These are phyloP conservation scores for Pseudozyma pruni DNA, from an alignment of 1,284 basidiomycete species.

Conservation along the genomic window DNA sequence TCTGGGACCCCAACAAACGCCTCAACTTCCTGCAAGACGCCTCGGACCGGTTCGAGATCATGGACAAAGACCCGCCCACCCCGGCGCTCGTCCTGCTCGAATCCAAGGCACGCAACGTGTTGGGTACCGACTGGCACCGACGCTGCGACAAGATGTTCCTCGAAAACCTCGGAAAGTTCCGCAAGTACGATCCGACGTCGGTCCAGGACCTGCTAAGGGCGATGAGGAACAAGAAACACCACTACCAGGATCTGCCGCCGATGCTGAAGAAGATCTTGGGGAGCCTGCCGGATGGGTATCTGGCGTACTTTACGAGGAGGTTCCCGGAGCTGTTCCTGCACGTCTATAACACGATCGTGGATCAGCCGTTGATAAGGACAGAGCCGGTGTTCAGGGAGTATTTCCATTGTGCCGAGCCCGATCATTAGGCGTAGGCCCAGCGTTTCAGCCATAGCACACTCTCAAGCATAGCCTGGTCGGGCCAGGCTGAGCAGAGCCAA, in stretches of 20 bases:
- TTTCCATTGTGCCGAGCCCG: constrained; percentile 50
- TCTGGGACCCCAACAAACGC: constrained; percentile 88
- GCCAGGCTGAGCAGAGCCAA: not conserved
- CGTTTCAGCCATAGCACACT: not conserved
- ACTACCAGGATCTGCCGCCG: constrained; percentile 94
- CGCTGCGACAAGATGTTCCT: constrained; percentile 88
- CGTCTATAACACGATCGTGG: constrained; percentile 81
- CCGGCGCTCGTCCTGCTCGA: constrained; percentile 81
- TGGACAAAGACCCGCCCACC: constrained; percentile 83
- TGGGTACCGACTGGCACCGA: constrained; percentile 81
- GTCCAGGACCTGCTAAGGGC: constrained; percentile 92
- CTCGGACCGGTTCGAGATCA: constrained; percentile 96
- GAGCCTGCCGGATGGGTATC: constrained; percentile 88
- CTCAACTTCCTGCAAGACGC: constrained; percentile 94
- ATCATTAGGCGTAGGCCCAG: constrained; percentile 17
- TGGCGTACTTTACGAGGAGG: constrained; percentile 90
- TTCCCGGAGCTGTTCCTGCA: constrained; percentile 92
- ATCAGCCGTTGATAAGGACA: constrained; percentile 57
- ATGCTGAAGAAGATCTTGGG: constrained; percentile 87
- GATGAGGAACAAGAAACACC: constrained; percentile 98
- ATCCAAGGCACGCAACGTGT: constrained; percentile 61
- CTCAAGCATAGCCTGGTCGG: too few species aligned
- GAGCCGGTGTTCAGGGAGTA: constrained; percentile 60
- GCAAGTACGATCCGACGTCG: constrained; percentile 87
- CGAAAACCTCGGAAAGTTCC: constrained; percentile 93